Percentiles rank a stretch among this genome's conserved stretches.
These are phyloP conservation scores for Theileria parva DNA, from an alignment of 169 alveolate genomes.

Conservation along the genomic window DNA sequence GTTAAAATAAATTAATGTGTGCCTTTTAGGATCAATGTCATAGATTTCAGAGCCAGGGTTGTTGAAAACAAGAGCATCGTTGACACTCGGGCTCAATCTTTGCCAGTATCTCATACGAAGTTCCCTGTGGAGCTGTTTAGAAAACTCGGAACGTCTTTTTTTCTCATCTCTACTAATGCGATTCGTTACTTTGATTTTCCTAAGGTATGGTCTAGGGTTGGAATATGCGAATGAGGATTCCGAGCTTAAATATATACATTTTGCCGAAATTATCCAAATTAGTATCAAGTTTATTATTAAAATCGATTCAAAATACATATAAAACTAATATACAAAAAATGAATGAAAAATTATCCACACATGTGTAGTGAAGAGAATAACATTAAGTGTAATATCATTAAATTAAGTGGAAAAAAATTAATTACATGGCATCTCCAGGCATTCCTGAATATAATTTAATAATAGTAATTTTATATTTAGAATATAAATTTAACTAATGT, in stretches of 20 bases:
- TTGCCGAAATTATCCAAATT: neutral
- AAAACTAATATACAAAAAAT: neutral
- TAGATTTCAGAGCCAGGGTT: slow-evolving; percentile 11
- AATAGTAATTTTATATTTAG: too few relatives aligned
- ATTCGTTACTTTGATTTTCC: slow-evolving; percentile 45
- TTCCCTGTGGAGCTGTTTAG: slow-evolving; percentile 61
- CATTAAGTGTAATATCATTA: neutral
- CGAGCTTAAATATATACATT: neutral
- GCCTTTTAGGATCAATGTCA: slow-evolving; percentile 66
- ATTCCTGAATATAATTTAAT: slow-evolving; percentile 11
- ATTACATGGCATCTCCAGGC: slow-evolving; percentile 19
- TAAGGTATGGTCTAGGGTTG: slow-evolving; percentile 43
- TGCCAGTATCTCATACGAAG: slow-evolving; percentile 67
- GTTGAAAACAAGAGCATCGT: slow-evolving; percentile 39
- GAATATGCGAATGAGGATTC: slow-evolving; percentile 23
- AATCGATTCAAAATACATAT: slow-evolving; percentile 12
- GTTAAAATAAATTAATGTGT: neutral
- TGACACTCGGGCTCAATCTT: slow-evolving; percentile 45
- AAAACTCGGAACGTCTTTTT: slow-evolving; percentile 55
- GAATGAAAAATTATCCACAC: neutral
- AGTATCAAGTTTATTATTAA: slow-evolving; percentile 19
- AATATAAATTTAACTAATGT: neutral
- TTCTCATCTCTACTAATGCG: slow-evolving; percentile 56
- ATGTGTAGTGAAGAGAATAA: neutral
- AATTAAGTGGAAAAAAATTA: neutral